phyloP scores from a whole-genome alignment of 2,329 filamentous ascomycete species.

The Cryphonectria nitschkei region DNA sequence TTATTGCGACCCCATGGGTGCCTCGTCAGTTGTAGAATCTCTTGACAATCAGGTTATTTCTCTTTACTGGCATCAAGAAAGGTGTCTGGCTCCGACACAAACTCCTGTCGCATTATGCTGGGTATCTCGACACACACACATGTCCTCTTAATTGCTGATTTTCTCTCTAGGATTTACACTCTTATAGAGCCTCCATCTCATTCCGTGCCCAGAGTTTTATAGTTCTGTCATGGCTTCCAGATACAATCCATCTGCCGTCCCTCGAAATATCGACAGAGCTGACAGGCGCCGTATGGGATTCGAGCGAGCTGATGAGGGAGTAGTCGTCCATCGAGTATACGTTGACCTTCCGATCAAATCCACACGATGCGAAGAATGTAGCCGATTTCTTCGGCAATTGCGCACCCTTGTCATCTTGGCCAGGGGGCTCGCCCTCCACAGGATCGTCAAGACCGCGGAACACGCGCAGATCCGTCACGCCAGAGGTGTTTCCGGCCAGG shows the following conservation, averaged over 20 bases:
- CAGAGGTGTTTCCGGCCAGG: conserved; percentile 87
- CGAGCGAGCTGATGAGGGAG: conserved; percentile 83
- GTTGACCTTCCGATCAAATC: conserved; percentile 95
- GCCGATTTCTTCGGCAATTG: conserved; percentile 80
- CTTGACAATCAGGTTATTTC: background rate
- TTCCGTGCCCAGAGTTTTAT: conserved; percentile 96
- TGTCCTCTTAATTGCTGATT: background rate
- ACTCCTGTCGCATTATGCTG: conserved; percentile 11
- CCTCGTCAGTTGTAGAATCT: background rate
- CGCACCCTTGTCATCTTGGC: conserved; percentile 66
- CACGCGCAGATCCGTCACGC: conserved; percentile 92
- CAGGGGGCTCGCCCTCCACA: conserved; percentile 62
- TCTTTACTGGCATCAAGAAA: background rate
- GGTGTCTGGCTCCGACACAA: too few species aligned
- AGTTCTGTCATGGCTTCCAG: conserved; percentile 90
- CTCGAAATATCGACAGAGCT: conserved; percentile 85
- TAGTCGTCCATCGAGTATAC: conserved; percentile 97
- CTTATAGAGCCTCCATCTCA: conserved; percentile 46
- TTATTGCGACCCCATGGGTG: background rate
- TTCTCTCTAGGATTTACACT: background rate
- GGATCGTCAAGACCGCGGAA: conserved; percentile 85
- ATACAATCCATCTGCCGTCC: conserved; percentile 91
- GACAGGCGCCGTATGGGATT: conserved; percentile 90
- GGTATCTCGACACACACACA: conserved; percentile 20
- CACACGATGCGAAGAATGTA: conserved; percentile 87